Evolutionary conservation across 2,329 filamentous ascomycete species (phyloP), one percentile per base, ranked within the genome.

Genomic region (Thelonectria discophora): DNA sequence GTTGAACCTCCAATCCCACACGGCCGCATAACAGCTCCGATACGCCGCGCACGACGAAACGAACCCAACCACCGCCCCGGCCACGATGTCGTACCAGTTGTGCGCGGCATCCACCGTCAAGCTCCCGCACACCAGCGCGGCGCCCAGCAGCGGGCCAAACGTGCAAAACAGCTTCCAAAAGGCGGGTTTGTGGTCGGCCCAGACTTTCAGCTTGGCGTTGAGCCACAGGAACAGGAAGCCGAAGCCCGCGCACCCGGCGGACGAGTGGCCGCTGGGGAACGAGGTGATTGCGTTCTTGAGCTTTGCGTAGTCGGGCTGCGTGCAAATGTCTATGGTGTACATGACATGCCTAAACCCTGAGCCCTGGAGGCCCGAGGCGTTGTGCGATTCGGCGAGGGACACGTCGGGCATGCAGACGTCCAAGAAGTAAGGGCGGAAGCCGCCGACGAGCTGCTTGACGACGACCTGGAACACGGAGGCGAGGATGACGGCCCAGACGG

Each of bases 161-260:
- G 85, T 78, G 10, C 82, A 80, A 4, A 85, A 77, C 4, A 91
- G 76, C 74, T 90, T 91, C 88, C 88, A 91, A 75, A 90, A 84
- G 0, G 85, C 81, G 0, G 89, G 84, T 60, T 89, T 87, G 71
- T 89, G 86, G 73, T 90, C 87, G 18, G 84, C 80, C 78, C 85
- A 90, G 52, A 90, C 83, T 77, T 91, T 91, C 40, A 92, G 78
- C 77, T 92, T 91, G 34, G 87, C 89, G 69, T 91, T 91, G 24
- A 91, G 79, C 78, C 90, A 92, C 11, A 91, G 78, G 66, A 83
- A 88, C 8, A 91, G 76, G 71, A 86, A 91, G 8, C 87, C 80
- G 63, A 86, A 87, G 2, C 86, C 86, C 0, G 88, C 86, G 60
- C 88, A 90, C 0, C 87, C 86, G 1, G 85, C 86, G 0, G 87